Conservation (phyloP, 2,329 filamentous ascomycete species). For the Ambrosiella beaveri region DNA sequence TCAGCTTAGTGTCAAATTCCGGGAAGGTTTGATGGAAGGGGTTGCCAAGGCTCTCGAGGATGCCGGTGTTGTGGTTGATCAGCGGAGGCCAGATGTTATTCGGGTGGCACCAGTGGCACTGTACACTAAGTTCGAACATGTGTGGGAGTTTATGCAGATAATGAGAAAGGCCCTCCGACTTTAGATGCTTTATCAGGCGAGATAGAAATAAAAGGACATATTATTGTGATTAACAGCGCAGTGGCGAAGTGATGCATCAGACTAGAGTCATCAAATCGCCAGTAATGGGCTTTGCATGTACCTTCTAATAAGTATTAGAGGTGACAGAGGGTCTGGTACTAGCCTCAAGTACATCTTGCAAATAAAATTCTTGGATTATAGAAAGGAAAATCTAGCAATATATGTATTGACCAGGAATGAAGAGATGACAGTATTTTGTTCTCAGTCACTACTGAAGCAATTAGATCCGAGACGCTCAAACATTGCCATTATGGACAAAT, state of each 20-base stretch:
- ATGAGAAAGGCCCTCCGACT: slow-evolving; percentile 20
- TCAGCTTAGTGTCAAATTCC: slow-evolving; percentile 59
- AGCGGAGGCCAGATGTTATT: slow-evolving; percentile 72
- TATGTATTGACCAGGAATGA: neutral
- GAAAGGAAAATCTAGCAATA: neutral
- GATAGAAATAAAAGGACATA: neutral
- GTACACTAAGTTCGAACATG: slow-evolving; percentile 67
- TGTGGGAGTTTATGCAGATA: slow-evolving; percentile 33
- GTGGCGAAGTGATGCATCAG: too few relatives aligned
- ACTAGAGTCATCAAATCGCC: too few relatives aligned
- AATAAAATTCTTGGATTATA: neutral
- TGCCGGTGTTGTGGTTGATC: slow-evolving; percentile 60
- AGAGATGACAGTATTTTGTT: neutral
- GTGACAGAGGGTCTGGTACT: too few relatives aligned
- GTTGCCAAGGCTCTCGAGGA: slow-evolving; percentile 47
- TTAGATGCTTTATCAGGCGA: neutral
- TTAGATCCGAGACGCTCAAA: too few relatives aligned
- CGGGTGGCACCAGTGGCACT: slow-evolving; percentile 68
- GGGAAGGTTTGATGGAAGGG: slow-evolving; percentile 50
- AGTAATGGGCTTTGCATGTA: too few relatives aligned
- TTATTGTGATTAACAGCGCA: neutral
- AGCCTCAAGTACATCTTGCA: neutral
- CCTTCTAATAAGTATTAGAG: too few relatives aligned
- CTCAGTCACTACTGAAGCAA: too few relatives aligned
- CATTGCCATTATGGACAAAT: too few relatives aligned